Conservation (phyloP, 2,329 filamentous ascomycete species). For the Fusarium azukiicola region DNA sequence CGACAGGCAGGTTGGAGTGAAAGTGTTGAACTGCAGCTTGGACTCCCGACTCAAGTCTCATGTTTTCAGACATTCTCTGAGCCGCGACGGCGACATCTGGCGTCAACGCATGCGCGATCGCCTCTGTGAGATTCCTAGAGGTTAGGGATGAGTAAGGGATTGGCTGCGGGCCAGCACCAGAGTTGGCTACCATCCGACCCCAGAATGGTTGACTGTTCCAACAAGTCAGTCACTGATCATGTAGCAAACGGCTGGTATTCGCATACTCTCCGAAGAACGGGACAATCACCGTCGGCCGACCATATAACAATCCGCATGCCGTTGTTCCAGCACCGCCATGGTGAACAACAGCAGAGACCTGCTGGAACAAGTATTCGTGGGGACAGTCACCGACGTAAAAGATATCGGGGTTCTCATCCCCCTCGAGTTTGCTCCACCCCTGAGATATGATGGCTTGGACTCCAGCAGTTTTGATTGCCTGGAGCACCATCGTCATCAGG, state of each 20-base stretch:
- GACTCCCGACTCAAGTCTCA: not conserved
- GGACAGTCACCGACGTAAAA: constrained; percentile 86
- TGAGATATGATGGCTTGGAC: constrained; percentile 85
- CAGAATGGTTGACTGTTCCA: constrained; percentile 19
- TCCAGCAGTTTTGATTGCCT: constrained; percentile 80
- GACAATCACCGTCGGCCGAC: constrained; percentile 88
- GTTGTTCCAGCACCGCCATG: constrained; percentile 93
- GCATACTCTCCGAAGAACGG: constrained; percentile 88
- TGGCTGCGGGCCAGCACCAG: constrained; percentile 5
- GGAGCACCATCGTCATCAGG: constrained; percentile 84
- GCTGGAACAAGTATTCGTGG: constrained; percentile 92
- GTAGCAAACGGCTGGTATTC: too few species aligned
- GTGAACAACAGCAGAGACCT: constrained; percentile 89
- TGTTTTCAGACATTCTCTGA: not conserved
- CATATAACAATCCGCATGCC: constrained; percentile 88
- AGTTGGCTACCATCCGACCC: constrained; percentile 16
- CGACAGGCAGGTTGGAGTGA: not conserved
- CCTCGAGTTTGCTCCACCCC: constrained; percentile 85
- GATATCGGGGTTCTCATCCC: constrained; percentile 71
- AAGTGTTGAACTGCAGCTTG: constrained; percentile 17
- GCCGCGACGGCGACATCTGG: not conserved
- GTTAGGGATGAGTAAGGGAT: constrained; percentile 14
- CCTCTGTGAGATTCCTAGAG: constrained; percentile 6
- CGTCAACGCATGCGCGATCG: not conserved
- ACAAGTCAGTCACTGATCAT: not conserved